Conservation (phyloP, 225 moss, liverwort and hornwort species). For the Physcomitrium patens region DNA sequence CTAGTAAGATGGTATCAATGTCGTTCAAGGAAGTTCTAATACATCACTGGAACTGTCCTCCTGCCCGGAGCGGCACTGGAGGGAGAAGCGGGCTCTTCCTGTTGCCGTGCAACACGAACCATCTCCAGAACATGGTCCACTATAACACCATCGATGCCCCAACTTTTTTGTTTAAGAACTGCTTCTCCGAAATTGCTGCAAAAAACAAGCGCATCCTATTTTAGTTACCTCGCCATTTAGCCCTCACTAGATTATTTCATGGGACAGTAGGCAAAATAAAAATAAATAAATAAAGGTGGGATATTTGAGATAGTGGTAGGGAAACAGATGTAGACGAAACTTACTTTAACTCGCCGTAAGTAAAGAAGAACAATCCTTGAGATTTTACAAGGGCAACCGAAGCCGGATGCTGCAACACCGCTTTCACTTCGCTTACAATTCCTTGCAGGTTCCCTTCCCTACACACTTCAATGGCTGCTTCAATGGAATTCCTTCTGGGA, state of each 20-base stretch:
- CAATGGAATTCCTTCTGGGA: conserved; percentile 64
- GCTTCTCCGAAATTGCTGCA: conserved; percentile 82
- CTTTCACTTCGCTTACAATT: conserved; percentile 72
- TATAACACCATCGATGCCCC: conserved; percentile 73
- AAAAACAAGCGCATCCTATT: background rate
- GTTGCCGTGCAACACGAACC: conserved; percentile 49
- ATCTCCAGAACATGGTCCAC: conserved; percentile 82
- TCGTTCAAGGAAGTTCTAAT: background rate
- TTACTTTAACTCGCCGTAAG: conserved; percentile 81
- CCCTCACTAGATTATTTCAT: no score
- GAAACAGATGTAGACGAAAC: background rate
- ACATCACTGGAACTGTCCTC: conserved; percentile 34
- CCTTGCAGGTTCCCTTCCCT: conserved; percentile 61
- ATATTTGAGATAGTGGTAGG: background rate
- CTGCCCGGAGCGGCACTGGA: conserved; percentile 17
- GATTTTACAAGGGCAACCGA: conserved; percentile 50
- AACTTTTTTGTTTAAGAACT: conserved; percentile 53
- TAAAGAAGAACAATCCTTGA: conserved; percentile 48
- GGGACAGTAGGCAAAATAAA: no score
- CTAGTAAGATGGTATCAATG: background rate
- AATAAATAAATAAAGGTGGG: background rate
- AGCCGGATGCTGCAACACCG: conserved; percentile 52
- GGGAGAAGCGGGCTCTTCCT: conserved; percentile 27
- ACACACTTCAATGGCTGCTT: conserved; percentile 65
- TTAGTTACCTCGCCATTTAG: background rate